Conservation (phyloP, 495 filamentous ascomycete genomes). For the Aspergillus sclerotiicarbonarius region DNA sequence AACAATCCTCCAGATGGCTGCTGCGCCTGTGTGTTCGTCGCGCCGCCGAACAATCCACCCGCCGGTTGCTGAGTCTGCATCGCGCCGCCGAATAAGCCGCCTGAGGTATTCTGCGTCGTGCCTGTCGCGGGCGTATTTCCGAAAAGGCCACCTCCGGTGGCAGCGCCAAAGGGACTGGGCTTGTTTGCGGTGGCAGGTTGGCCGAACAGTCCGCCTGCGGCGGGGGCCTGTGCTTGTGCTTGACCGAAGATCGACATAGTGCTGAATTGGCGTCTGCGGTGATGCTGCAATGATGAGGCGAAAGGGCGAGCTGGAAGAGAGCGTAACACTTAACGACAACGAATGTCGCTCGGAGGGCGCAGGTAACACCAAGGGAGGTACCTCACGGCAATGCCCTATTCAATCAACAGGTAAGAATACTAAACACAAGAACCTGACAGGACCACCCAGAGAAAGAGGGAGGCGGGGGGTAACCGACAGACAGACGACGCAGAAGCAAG, state of each 20-base stretch:
- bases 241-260: slow-evolving; percentile 36
- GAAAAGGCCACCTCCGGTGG: slow-evolving; percentile 26
- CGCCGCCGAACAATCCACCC: slow-evolving; percentile 39
- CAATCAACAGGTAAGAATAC: too few relatives aligned
- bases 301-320: too few relatives aligned
- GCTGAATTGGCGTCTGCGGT: too few relatives aligned
- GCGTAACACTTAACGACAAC: too few relatives aligned
- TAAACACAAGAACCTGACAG: too few relatives aligned
- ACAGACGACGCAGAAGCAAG: not conserved
- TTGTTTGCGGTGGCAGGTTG: slow-evolving; percentile 29
- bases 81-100: slow-evolving; percentile 33
- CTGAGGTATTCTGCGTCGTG: slow-evolving; percentile 22
- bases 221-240: slow-evolving; percentile 23
- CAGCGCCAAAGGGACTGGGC: slow-evolving; percentile 35
- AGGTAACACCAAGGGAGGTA: too few relatives aligned
- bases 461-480: too few relatives aligned
- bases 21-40: slow-evolving; percentile 19
- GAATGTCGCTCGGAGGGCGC: too few relatives aligned
- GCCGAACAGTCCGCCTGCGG: slow-evolving; percentile 19
- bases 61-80: slow-evolving; percentile 26
- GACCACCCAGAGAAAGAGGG: too few relatives aligned
- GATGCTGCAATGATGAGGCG: too few relatives aligned
- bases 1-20: slow-evolving; percentile 9
- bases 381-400: too few relatives aligned
- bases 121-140: slow-evolving; percentile 23